Percentiles rank a stretch among this genome's conserved stretches.
phyloP scores from a whole-genome alignment of 2,329 filamentous ascomycete genomes.

The Scleromitrula shiraiana region DNA sequence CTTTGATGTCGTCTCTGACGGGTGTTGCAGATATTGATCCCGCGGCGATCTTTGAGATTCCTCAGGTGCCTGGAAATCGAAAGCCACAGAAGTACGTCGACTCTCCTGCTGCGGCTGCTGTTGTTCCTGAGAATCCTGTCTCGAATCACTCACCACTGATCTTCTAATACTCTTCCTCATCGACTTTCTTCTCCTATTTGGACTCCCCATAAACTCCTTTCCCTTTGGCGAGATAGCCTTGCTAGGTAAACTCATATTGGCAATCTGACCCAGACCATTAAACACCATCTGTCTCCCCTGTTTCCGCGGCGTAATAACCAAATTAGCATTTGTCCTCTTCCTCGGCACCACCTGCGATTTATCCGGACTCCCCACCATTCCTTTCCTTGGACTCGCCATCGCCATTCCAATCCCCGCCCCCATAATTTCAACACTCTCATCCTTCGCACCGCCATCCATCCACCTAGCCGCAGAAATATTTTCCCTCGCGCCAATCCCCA shows the following conservation, averaged over 20 bases:
- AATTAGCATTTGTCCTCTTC: conserved; percentile 29
- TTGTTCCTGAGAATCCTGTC: too few species aligned
- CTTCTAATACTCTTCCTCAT: conserved; percentile 18
- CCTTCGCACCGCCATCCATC: conserved; percentile 12
- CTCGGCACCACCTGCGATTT: conserved; percentile 16
- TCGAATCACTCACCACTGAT: conserved; percentile 10
- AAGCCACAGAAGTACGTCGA: neutral
- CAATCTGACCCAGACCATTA: neutral
- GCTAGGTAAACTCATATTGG: neutral
- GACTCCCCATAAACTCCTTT: conserved; percentile 2
- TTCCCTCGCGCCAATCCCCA: conserved; percentile 25
- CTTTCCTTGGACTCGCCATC: conserved; percentile 13
- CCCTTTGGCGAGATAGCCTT: neutral
- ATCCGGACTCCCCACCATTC: conserved; percentile 7
- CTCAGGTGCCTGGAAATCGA: neutral
- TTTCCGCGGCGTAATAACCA: conserved; percentile 28
- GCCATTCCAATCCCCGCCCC: conserved; percentile 1
- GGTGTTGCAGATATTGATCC: neutral
- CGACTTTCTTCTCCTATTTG: conserved; percentile 19
- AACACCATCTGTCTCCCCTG: conserved; percentile 14
- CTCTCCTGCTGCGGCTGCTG: neutral
- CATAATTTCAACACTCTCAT: neutral
- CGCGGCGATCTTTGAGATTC: neutral
- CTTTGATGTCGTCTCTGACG: neutral
- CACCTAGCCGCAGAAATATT: conserved; percentile 30